A percentile compares a stretch with the other conserved stretches of the same genome.
phyloP scores from a whole-genome alignment of 1,139 yeast genomes.

The Eremothecium cymbalariae region DNA sequence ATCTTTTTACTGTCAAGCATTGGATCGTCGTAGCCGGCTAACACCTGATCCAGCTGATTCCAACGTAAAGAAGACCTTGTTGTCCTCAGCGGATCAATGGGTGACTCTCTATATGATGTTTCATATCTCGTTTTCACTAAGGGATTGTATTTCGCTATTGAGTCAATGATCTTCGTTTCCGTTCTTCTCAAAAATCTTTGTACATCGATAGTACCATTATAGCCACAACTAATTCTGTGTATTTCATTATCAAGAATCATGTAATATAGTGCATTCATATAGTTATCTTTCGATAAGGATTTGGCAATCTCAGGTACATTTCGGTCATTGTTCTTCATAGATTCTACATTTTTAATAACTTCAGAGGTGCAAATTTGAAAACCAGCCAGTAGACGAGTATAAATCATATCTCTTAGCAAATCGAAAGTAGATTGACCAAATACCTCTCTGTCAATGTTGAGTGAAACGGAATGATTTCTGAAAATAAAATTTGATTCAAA shows the following conservation, averaged over 20 bases:
- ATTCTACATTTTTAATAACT: constrained; percentile 56
- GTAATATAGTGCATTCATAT: constrained; percentile 55
- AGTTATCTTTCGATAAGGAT: constrained; percentile 34
- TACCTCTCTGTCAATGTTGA: constrained; percentile 34
- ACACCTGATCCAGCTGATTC: constrained; percentile 82
- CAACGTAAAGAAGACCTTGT: constrained; percentile 61
- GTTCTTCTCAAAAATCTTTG: constrained; percentile 50
- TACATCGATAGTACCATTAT: constrained; percentile 61
- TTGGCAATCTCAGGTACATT: constrained; percentile 27
- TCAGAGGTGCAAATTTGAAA: constrained; percentile 82
- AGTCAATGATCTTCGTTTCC: constrained; percentile 27
- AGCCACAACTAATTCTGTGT: constrained; percentile 70
- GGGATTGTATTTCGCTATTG: constrained; percentile 29
- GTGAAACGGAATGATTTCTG: constrained; percentile 36
- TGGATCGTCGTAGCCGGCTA: constrained; percentile 84
- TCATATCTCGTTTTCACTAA: constrained; percentile 75
- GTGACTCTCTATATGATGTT: constrained; percentile 51
- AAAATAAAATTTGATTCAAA: constrained; percentile 55
- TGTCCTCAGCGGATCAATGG: constrained; percentile 47
- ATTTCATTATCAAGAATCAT: constrained; percentile 75
- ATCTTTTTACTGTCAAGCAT: constrained; percentile 45
- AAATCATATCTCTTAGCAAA: constrained; percentile 79
- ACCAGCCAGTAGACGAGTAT: constrained; percentile 72
- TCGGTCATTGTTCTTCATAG: constrained; percentile 34
- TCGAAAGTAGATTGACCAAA: constrained; percentile 45